Base-by-base conservation (phyloP, 73 alveolate genomes). In the Diophrys appendiculata region DNA sequence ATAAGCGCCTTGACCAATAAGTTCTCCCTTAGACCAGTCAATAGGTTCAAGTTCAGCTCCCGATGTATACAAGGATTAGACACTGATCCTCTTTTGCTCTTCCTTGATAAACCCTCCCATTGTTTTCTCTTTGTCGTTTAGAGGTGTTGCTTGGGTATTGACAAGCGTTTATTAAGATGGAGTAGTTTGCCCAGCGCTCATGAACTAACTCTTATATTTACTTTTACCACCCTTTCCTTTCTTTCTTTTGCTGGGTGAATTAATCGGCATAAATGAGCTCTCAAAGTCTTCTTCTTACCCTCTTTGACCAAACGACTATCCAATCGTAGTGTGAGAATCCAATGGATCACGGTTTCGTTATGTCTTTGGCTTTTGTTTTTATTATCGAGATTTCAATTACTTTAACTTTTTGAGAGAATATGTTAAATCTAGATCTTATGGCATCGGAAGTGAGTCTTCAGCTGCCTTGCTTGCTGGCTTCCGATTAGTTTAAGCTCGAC, bases 1-100 rank as follows among this genome's bases (percentile, higher is more conserved):
- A 91, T 90, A 96, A 11, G 99, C 90, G 0, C 99, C 99, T 74
- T 84, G 77, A 1, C 99, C 99, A 26, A 96, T 55, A 52, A 87
- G 77, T 35, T 96, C 95, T n/a, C 98, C 88, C 60, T 74, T 65
- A 5, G 70, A 54, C 77, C 87, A 86, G 1, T 78, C 87, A 34
- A 80, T 72, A 43, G 60, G 60, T 18, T 43, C 60, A 18, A 43
- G 60, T 43, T 43, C 60, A 43, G 60, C 60, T 43, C 60, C 60
- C 5, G 60, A 43, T 5, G 60, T 43, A 43, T 43, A 43, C 5
- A 43, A 5, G 5, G 60, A 43, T 18, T 43, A 18, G 60, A 43
- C 60, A 5, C n/a, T 11, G 5, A 43, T 43, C 18, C 60, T 5
- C 18, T 43, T 43, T 43, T 43, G 60, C 18, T 43, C 60, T 43